Evolutionary conservation across 768 basidiomycete species (phyloP), one percentile per base, ranked within the genome.

Genomic region (Tremella mesenterica): DNA sequence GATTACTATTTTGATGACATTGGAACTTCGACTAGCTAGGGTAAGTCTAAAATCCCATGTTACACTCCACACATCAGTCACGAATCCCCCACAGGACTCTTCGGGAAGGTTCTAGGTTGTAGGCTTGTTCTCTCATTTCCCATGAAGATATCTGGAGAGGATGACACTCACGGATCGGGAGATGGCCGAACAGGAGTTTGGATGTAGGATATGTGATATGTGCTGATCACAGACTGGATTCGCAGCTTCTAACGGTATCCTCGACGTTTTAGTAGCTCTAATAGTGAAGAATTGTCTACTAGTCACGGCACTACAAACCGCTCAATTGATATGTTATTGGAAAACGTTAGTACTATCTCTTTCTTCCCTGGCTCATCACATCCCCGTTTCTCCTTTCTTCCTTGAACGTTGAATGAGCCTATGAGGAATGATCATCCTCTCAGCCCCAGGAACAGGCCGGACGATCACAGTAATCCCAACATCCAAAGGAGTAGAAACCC

Each of bases 141-240:
- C 2, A 30, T 44, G 5, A 39, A 52, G 23, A 14, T n/a, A n/a
- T n/a, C n/a, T n/a, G n/a, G n/a, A n/a, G n/a, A n/a, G n/a, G n/a
- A n/a, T n/a, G n/a, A n/a, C n/a, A n/a, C n/a, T n/a, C n/a, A n/a
- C n/a, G n/a, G n/a, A n/a, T n/a, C n/a, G n/a, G n/a, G n/a, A n/a
- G n/a, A n/a, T n/a, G n/a, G n/a, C n/a, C n/a, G n/a, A n/a, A n/a
- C n/a, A n/a, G n/a, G n/a, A n/a, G n/a, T n/a, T n/a, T n/a, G n/a
- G n/a, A n/a, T n/a, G n/a, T n/a, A n/a, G n/a, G n/a, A n/a, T n/a
- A n/a, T 23, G 18, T 36, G 44, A n/a, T 50, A 34, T 2, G 54
- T 36, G 33, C 54, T 31, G 2, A 34, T 50, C 12, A 49, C 30
- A 56, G 54, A 56, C 54, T 6, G 54, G 54, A 3, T 56, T 51